Evolutionary conservation across 495 filamentous ascomycete species (phyloP).

Genomic region (Sabuloglossum arenarium): DNA sequence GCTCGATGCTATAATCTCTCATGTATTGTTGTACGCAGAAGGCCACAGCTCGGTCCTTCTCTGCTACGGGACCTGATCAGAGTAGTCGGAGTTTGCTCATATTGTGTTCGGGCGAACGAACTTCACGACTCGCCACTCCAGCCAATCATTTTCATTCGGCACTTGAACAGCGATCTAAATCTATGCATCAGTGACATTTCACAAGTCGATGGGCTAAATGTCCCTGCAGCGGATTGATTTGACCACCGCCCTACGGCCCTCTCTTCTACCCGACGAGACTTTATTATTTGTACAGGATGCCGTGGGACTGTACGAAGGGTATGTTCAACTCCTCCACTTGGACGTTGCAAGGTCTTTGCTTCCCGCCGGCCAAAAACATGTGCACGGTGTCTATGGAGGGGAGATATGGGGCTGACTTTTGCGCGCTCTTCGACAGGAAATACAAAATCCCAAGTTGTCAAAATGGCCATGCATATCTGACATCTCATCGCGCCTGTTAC

Average conservation of each 20-base stretch:
- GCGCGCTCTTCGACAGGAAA: constrained; percentile 32
- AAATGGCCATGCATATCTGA: constrained; percentile 89
- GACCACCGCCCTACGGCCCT: constrained; percentile 83
- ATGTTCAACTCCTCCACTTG: constrained; percentile 15
- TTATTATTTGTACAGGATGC: constrained; percentile 91
- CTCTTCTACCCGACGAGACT: constrained; percentile 71
- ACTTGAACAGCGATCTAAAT: neutral
- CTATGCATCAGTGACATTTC: neutral
- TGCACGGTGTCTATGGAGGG: neutral
- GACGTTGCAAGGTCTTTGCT: neutral
- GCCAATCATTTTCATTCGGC: neutral
- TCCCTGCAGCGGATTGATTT: constrained; percentile 87
- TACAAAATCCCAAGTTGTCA: constrained; percentile 89
- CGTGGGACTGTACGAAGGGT: constrained; percentile 97
- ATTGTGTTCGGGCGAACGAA: too few relatives aligned
- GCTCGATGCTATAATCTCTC: too few relatives aligned
- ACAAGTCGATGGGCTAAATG: constrained; percentile 41
- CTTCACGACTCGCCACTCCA: too few relatives aligned
- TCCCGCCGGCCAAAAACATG: neutral
- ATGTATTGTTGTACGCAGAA: too few relatives aligned
- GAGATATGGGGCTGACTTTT: neutral
- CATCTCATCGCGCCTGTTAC: constrained; percentile 86
- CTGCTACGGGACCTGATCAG: too few relatives aligned
- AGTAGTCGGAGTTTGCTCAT: too few relatives aligned
- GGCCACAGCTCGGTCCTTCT: too few relatives aligned